Conservation (phyloP, 768 basidiomycete species). For the Boletus edulis region DNA sequence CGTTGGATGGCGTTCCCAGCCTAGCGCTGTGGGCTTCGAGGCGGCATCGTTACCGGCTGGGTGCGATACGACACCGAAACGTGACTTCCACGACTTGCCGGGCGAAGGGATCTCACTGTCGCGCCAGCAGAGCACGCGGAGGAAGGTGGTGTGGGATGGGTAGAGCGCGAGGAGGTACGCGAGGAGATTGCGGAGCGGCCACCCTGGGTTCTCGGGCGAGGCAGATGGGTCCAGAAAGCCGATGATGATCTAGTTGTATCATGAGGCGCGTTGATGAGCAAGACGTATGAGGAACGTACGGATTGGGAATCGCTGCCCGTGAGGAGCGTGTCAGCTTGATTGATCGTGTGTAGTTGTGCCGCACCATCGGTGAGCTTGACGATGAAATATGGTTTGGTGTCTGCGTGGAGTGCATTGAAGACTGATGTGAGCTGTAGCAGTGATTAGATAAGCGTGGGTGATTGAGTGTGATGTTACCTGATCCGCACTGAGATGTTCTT, state of each 20-base stretch:
- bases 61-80: conserved; percentile 49
- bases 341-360: conserved; percentile 49
- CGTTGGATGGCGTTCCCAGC: conserved; percentile 92
- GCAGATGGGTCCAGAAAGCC: conserved; percentile 88
- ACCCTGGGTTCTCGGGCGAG: conserved; percentile 69
- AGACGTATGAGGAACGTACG: conserved; percentile 33
- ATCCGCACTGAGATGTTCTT: conserved; percentile 40
- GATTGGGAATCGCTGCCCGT: conserved; percentile 37
- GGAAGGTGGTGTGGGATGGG: conserved; percentile 41
- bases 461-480: conserved; percentile 31
- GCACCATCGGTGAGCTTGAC: conserved; percentile 39
- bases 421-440: conserved; percentile 49
- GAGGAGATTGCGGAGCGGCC: conserved; percentile 93
- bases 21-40: conserved; percentile 64
- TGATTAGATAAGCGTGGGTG: neutral
- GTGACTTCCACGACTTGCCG: conserved; percentile 55
- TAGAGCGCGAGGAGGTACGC: conserved; percentile 70
- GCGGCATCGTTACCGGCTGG: conserved; percentile 14
- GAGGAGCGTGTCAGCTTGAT: conserved; percentile 61
- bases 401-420: conserved; percentile 44
- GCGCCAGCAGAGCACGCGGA: conserved; percentile 79
- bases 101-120: conserved; percentile 50
- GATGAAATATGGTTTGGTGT: conserved; percentile 60
- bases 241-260: conserved; percentile 41
- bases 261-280: conserved; percentile 13